Conservation (phyloP, 2,329 filamentous ascomycete species). For the Sporothrix sp. region DNA sequence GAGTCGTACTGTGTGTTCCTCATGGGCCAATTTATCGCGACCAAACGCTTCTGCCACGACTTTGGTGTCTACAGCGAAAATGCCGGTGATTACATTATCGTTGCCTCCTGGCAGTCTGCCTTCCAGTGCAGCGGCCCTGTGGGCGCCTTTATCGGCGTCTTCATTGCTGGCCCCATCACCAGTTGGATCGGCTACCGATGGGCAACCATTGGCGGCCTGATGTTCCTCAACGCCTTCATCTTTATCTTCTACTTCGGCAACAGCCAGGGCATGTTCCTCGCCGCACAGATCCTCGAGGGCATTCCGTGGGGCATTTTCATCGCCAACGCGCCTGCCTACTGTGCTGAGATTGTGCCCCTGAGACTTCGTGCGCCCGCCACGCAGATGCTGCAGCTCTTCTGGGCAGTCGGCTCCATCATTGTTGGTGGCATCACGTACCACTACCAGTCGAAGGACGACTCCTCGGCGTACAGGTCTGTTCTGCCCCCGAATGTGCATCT, state of each 20-base stretch:
- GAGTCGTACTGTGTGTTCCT: constrained; percentile 55
- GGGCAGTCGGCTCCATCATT: constrained; percentile 53
- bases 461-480: too few relatives aligned
- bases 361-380: constrained; percentile 47
- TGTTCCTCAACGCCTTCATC: constrained; percentile 49
- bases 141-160: constrained; percentile 51
- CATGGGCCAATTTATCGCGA: constrained; percentile 48
- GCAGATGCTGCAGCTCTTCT: constrained; percentile 57
- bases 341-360: constrained; percentile 51
- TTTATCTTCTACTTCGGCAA: constrained; percentile 41
- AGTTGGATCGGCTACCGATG: constrained; percentile 50
- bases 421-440: constrained; percentile 47
- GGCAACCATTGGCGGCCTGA: constrained; percentile 45
- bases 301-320: constrained; percentile 59
- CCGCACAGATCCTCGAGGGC: constrained; percentile 49
- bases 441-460: constrained; percentile 32
- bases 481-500: too few relatives aligned
- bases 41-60: constrained; percentile 32
- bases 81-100: constrained; percentile 30
- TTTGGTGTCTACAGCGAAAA: constrained; percentile 34
- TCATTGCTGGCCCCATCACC: constrained; percentile 50
- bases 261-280: constrained; percentile 36
- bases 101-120: constrained; percentile 47
- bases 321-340: constrained; percentile 55
- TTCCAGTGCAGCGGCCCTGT: constrained; percentile 45